A percentile compares a stretch with the other conserved stretches of the same genome.
phyloP scores from a whole-genome alignment of 2,329 filamentous ascomycete species.

The Botrytis sinoallii region DNA sequence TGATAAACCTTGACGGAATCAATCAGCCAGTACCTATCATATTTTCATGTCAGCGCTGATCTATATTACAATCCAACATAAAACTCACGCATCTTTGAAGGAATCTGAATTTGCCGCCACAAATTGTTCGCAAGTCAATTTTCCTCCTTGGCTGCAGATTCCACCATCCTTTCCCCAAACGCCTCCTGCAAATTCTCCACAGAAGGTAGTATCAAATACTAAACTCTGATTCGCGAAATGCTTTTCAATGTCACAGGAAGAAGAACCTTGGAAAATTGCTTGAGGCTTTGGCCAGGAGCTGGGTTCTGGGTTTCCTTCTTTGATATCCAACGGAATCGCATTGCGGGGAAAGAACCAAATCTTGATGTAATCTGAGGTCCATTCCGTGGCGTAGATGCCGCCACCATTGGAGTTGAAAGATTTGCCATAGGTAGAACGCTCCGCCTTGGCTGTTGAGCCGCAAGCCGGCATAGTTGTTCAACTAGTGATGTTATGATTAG shows the following conservation, averaged over 20 bases:
- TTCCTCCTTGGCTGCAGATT: constrained; percentile 49
- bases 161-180: constrained; percentile 45
- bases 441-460: constrained; percentile 26
- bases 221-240: constrained; percentile 73
- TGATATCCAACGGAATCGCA: constrained; percentile 66
- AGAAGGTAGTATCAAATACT: constrained; percentile 79
- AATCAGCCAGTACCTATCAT: constrained; percentile 10
- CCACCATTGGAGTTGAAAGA: constrained; percentile 63
- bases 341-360: constrained; percentile 63
- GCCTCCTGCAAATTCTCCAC: constrained; percentile 77
- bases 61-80: accelerated
- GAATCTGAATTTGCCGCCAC: constrained; percentile 67
- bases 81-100: constrained; percentile 63
- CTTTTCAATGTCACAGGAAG: constrained; percentile 62
- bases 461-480: constrained; percentile 10
- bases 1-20: constrained; percentile 15
- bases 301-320: constrained; percentile 60
- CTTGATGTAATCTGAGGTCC: constrained; percentile 63
- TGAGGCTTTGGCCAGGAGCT: constrained; percentile 62
- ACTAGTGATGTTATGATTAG: background rate
- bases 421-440: constrained; percentile 48
- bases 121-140: constrained; percentile 61
- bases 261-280: constrained; percentile 53
- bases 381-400: constrained; percentile 68
- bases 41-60: background rate